A percentile compares a stretch with the other conserved stretches of the same genome.
Evolutionary conservation across 805 yeast genomes (phyloP).

Genomic region (Metschnikowia gelsemii): DNA sequence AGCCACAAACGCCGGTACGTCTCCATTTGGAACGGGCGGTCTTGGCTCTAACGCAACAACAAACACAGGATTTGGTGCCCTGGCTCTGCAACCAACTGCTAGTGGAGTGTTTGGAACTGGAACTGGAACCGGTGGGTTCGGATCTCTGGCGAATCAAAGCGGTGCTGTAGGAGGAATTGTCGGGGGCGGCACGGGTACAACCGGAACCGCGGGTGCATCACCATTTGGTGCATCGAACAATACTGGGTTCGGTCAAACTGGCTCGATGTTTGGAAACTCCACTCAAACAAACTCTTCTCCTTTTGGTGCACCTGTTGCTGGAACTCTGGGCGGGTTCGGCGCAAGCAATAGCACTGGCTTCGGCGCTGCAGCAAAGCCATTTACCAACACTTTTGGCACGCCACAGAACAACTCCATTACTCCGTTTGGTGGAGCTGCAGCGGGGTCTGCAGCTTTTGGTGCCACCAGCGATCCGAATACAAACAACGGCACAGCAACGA

Average conservation of each 20-base stretch:
- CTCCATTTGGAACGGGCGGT: slow-evolving; percentile 26
- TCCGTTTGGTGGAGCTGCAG: slow-evolving; percentile 22
- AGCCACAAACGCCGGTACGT: slow-evolving; percentile 11
- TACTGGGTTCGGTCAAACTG: slow-evolving; percentile 9
- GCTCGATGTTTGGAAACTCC: slow-evolving; percentile 40
- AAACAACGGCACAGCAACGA: slow-evolving; percentile 67
- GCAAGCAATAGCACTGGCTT: slow-evolving; percentile 13
- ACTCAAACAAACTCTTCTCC: slow-evolving; percentile 16
- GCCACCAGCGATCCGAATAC: slow-evolving; percentile 28
- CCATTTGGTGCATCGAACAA: slow-evolving; percentile 14
- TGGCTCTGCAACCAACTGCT: slow-evolving; percentile 19
- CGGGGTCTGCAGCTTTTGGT: slow-evolving; percentile 25
- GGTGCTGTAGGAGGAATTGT: slow-evolving; percentile 34
- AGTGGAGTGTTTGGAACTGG: slow-evolving; percentile 22
- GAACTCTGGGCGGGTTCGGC: slow-evolving; percentile 22
- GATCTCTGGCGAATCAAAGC: slow-evolving; percentile 10
- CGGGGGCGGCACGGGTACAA: slow-evolving; percentile 14
- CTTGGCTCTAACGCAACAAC: slow-evolving; percentile 11
- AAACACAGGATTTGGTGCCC: slow-evolving; percentile 10
- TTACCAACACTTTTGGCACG: slow-evolving; percentile 24
- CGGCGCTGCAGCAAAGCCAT: slow-evolving; percentile 20
- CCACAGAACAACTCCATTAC: slow-evolving; percentile 21
- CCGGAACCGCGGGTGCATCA: slow-evolving; percentile 13
- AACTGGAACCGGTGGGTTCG: slow-evolving; percentile 11
- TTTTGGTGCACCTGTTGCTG: slow-evolving; percentile 20